Base-by-base conservation (phyloP, 2,329 filamentous ascomycete species). In the Arthrobotrys pseudoclavata region DNA sequence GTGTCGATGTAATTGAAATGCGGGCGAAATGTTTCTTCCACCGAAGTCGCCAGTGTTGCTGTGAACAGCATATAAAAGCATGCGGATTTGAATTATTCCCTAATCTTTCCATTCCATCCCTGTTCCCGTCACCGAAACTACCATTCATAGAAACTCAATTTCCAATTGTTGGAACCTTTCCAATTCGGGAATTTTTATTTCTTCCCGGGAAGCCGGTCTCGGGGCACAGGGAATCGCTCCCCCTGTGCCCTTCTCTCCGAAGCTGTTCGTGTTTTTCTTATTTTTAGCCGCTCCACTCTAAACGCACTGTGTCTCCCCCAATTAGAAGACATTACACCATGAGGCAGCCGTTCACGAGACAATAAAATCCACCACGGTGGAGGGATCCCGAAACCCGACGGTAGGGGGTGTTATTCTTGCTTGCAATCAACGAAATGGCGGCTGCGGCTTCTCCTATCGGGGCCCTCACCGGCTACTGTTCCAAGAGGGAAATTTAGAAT, bases 321-420 rank as follows among this genome's bases (percentile, higher is more conserved):
- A 76, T 69, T 42, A 76, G 55, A 69, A 61, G 42, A 53, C 47
- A 42, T 60, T 62, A 48, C 69, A 64, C 71, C 71, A 64, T 76
- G 72, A 76, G 72, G 72, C 72, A 76, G 53, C 66, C 60, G 72
- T 76, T 70, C 72, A 76, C 72, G 72, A 76, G 72, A 76, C 72
- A 52, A 29, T 29, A 76, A 57, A 61, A 74, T 31, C 62, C 61
- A 50, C 62, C 40, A 69, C 64, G 52, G 60, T 76, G 64, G 64
- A 69, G 71, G 55, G 45, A 74, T 57, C 71, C 71, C 71, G 71
- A 76, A 76, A 76, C 71, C 72, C 72, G 66, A 69, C 72, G 72
- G 72, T 66, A 76, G 48, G 66, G 72, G 66, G 57, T 45, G 37
- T 60, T 48, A 48, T 64, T 50, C 29, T 57, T 63, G 45, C 55